phyloP scores from a whole-genome alignment of 352 stramenopile genomes.

The Globisporangium takayamanum region DNA sequence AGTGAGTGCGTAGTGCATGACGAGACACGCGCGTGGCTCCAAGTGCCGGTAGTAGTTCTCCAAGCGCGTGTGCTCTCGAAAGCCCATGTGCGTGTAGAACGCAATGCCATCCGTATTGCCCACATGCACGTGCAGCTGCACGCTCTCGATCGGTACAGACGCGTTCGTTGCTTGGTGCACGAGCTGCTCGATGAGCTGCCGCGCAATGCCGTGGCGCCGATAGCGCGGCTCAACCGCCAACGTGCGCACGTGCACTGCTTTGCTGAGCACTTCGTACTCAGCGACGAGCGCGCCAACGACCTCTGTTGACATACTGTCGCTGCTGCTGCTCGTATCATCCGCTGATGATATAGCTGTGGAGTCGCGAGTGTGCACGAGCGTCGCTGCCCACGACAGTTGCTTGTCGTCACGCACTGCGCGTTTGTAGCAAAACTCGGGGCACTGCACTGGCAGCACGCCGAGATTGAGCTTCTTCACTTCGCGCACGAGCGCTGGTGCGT shows the following conservation, averaged over 20 bases:
- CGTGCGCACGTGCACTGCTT: slow-evolving; percentile 35
- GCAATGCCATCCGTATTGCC: slow-evolving; percentile 50
- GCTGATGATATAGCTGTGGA: background rate
- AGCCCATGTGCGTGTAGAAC: slow-evolving; percentile 53
- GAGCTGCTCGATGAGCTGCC: slow-evolving; percentile 28
- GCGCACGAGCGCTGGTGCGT: slow-evolving; percentile 34
- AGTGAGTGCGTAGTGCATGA: slow-evolving; percentile 33
- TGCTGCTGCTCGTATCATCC: background rate
- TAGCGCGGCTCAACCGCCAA: slow-evolving; percentile 26
- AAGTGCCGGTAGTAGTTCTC: slow-evolving; percentile 66
- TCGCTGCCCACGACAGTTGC: slow-evolving; percentile 41
- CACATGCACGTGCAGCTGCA: slow-evolving; percentile 57
- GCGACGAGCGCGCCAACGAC: slow-evolving; percentile 29
- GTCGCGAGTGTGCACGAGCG: background rate
- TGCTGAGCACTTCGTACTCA: slow-evolving; percentile 27
- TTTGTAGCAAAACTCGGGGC: slow-evolving; percentile 56
- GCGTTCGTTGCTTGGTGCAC: slow-evolving; percentile 17
- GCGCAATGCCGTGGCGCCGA: slow-evolving; percentile 35
- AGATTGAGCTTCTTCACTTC: slow-evolving; percentile 61
- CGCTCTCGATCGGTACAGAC: slow-evolving; percentile 5
- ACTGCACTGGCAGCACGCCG: slow-evolving; percentile 57
- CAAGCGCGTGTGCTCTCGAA: slow-evolving; percentile 31
- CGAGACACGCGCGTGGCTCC: slow-evolving; percentile 41
- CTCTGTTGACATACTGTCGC: background rate
- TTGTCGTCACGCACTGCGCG: slow-evolving; percentile 38